These are phyloP conservation scores for Albatrellus ellisii DNA, from an alignment of 768 basidiomycete genomes.

Conservation along the genomic window DNA sequence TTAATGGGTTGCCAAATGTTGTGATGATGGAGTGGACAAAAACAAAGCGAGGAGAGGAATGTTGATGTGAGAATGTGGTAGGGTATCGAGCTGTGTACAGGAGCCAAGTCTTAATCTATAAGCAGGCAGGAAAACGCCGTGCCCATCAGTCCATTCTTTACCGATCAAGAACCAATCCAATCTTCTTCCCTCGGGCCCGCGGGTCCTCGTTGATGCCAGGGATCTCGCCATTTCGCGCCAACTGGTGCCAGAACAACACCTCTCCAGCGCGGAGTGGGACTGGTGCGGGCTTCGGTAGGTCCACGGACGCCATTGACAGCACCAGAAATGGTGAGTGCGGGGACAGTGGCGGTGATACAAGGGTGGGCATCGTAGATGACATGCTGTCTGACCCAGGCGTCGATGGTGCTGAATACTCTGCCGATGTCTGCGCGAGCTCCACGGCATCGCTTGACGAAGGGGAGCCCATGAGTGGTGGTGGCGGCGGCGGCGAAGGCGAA, in stretches of 20 bases:
- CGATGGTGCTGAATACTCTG: background rate
- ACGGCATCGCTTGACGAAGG: slow-evolving; percentile 13
- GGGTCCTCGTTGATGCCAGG: slow-evolving; percentile 51
- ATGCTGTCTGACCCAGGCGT: slow-evolving; percentile 1
- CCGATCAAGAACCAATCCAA: slow-evolving; percentile 5
- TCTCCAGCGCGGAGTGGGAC: slow-evolving; percentile 41
- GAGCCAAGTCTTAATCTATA: too few relatives aligned
- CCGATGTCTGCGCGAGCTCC: slow-evolving; percentile 3
- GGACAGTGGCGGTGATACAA: slow-evolving; percentile 5
- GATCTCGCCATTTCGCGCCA: slow-evolving; percentile 57
- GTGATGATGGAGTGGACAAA: too few relatives aligned
- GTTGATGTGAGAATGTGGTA: too few relatives aligned
- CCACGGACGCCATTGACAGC: slow-evolving; percentile 20
- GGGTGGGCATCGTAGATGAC: slow-evolving; percentile 7
- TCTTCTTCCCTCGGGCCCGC: slow-evolving; percentile 29
- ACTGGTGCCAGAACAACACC: slow-evolving; percentile 65
- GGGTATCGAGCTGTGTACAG: too few relatives aligned
- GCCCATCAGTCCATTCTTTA: too few relatives aligned
- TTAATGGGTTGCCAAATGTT: too few relatives aligned
- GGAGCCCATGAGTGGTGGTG: slow-evolving; percentile 16
- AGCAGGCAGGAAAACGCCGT: too few relatives aligned
- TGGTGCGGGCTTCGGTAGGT: slow-evolving; percentile 20
- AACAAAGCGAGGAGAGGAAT: too few relatives aligned
- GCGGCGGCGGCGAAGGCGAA: slow-evolving; percentile 2
- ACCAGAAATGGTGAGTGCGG: slow-evolving; percentile 12